A percentile compares a stretch with the other conserved stretches of the same genome.
Conservation (phyloP, 768 basidiomycete species). For the Hygrocybe coccinea region DNA sequence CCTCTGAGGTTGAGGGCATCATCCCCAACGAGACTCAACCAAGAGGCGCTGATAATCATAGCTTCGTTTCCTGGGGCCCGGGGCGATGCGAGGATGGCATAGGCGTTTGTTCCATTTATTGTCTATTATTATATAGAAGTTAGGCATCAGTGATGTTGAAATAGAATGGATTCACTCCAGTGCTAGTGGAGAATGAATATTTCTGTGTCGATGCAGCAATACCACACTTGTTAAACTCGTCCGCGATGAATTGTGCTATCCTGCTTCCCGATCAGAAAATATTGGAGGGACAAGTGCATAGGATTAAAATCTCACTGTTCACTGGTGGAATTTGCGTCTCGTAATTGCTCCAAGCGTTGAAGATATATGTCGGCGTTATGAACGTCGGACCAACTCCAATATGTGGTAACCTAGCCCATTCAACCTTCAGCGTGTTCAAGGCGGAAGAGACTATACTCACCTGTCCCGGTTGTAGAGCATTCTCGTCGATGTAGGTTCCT, state of each 20-base stretch:
- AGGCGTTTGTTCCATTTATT: constrained; percentile 69
- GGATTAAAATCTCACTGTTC: constrained; percentile 52
- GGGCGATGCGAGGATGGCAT: constrained; percentile 76
- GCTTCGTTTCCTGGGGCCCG: constrained; percentile 92
- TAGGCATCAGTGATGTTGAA: not conserved
- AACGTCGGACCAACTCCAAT: constrained; percentile 91
- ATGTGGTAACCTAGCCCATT: constrained; percentile 68
- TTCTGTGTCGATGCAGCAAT: constrained; percentile 62
- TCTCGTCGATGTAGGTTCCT: constrained; percentile 86
- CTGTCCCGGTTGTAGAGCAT: constrained; percentile 90
- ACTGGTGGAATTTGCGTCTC: constrained; percentile 59
- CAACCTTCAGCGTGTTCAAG: not conserved
- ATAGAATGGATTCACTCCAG: constrained; percentile 37
- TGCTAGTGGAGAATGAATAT: constrained; percentile 54
- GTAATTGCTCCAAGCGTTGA: constrained; percentile 57
- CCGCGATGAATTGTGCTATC: constrained; percentile 54
- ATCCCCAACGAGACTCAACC: constrained; percentile 65
- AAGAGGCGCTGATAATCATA: constrained; percentile 87
- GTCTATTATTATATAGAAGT: constrained; percentile 33
- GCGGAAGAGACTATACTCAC: constrained; percentile 36
- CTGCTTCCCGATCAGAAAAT: constrained; percentile 36
- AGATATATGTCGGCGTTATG: constrained; percentile 81
- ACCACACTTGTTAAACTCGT: constrained; percentile 72
- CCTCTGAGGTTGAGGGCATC: constrained; percentile 77
- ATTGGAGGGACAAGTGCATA: not conserved